Base-by-base conservation (phyloP, 805 yeast species). In the Hanseniaspora lindneri region DNA sequence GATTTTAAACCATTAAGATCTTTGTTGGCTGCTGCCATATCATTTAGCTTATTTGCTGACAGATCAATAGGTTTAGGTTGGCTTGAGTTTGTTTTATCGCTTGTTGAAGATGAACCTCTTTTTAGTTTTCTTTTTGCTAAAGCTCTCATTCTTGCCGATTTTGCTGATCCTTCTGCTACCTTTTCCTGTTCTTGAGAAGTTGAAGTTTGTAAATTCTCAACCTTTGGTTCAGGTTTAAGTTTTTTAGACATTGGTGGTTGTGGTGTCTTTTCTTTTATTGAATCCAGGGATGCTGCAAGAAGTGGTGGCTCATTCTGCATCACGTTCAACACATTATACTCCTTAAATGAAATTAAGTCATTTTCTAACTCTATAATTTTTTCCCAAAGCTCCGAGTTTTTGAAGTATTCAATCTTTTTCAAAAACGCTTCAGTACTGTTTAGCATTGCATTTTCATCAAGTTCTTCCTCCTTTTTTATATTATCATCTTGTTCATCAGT, bases 111-210 rank as follows among this genome's bases (percentile, higher is more conserved):
- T 55, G 75, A 77, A 1, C 84, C 83, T 53, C 76, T 79, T 60
- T 83, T 85, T 4, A 94, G 92, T 59, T 81, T 79, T 58, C 97
- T 74, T 57, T 83, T 82, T n/a, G 95, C 95, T 84, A 89, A 77
- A 1, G 96, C 97, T 53, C 85, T 75, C 71, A 87, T 74, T 61
- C 96, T 76, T 0, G 94, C 88, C 43, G 82, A 61, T 42, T 66
- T 62, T 16, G 46, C 51, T 32, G 36, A 19, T 50, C 9, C 33
- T 35, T 34, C 41, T 44, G 29, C 33, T 34, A 51, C 37, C 24
- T 44, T 40, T 52, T 53, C 36, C n/a, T 24, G 43, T 52, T 52
- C 37, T 28, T 32, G 52, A 44, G 53, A 27, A 27, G 11, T 29
- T 29, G 53, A 21, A 44, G 41, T 47, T 60, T 55, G 41, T 55